These are phyloP conservation scores for Diphasiastrum complanatum DNA, from an alignment of 83 land plant genomes.

Conservation along the genomic window DNA sequence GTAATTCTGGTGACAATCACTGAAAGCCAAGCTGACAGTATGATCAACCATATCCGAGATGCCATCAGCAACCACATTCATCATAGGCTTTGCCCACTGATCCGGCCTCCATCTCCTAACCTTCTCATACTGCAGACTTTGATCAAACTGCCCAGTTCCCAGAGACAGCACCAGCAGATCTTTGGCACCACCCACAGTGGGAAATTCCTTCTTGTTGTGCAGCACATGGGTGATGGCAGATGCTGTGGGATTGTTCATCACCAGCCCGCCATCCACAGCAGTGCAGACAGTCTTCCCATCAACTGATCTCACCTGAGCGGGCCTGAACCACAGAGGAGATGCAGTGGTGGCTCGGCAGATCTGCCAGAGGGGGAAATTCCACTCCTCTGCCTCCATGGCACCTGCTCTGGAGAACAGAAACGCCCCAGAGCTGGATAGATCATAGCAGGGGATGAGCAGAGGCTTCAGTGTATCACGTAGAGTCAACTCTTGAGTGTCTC, in stretches of 20 bases:
- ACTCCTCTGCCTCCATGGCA: slow-evolving; percentile 58
- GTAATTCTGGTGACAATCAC: slow-evolving; percentile 50
- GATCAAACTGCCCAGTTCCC: slow-evolving; percentile 60
- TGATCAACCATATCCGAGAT: slow-evolving; percentile 81
- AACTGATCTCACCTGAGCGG: slow-evolving; percentile 45
- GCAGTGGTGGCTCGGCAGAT: slow-evolving; percentile 85
- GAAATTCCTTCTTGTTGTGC: slow-evolving; percentile 77
- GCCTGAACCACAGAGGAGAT: slow-evolving; percentile 55
- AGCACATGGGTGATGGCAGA: slow-evolving; percentile 87
- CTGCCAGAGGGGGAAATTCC: slow-evolving; percentile 72
- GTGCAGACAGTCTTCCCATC: slow-evolving; percentile 66
- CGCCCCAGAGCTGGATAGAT: slow-evolving; percentile 63
- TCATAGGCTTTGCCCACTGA: slow-evolving; percentile 44
- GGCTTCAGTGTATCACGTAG: slow-evolving; percentile 77
- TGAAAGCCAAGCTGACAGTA: slow-evolving; percentile 62
- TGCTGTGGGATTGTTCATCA: slow-evolving; percentile 89
- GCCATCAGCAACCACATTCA: slow-evolving; percentile 60
- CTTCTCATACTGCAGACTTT: slow-evolving; percentile 5
- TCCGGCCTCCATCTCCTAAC: slow-evolving; percentile 42
- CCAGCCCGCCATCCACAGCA: slow-evolving; percentile 81
- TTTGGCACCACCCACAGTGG: slow-evolving; percentile 55
- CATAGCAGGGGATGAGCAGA: slow-evolving; percentile 86
- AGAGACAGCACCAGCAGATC: slow-evolving; percentile 76
- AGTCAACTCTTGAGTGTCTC: slow-evolving; percentile 41
- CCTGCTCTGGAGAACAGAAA: slow-evolving; percentile 78